Evolutionary conservation across 2,329 filamentous ascomycete genomes (phyloP).

Genomic region (Colletotrichum destructivum): DNA sequence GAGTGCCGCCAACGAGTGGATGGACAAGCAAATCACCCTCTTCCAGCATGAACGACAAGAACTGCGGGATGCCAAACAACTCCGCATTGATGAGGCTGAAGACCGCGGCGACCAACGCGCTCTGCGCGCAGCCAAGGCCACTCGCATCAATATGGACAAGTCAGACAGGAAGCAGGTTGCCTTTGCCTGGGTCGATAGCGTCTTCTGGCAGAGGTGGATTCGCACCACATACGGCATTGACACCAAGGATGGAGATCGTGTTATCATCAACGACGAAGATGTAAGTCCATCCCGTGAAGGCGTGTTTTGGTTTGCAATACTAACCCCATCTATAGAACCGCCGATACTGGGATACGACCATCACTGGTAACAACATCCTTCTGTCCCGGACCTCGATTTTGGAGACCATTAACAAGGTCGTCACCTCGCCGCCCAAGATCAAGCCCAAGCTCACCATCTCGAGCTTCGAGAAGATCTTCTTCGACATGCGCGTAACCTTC

Average conservation of each 20-base stretch:
- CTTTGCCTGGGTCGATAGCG: slow-evolving; percentile 97
- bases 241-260: slow-evolving; percentile 87
- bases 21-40: slow-evolving; percentile 92
- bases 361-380: slow-evolving; percentile 90
- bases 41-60: slow-evolving; percentile 96
- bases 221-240: slow-evolving; percentile 95
- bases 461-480: slow-evolving; percentile 79
- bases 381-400: slow-evolving; percentile 92
- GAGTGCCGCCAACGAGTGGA: slow-evolving; percentile 96
- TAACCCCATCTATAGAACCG: slow-evolving; percentile 75
- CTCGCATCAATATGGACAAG: slow-evolving; percentile 91
- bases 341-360: slow-evolving; percentile 94
- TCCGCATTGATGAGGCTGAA: slow-evolving; percentile 96
- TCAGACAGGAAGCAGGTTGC: slow-evolving; percentile 89
- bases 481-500: slow-evolving; percentile 73
- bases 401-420: slow-evolving; percentile 84
- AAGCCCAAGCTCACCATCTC: slow-evolving; percentile 84
- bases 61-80: slow-evolving; percentile 92
- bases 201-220: slow-evolving; percentile 98
- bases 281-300: slow-evolving; percentile 71
- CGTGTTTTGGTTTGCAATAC: background rate
- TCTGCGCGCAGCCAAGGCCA: slow-evolving; percentile 88
- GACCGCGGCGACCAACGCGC: slow-evolving; percentile 93
- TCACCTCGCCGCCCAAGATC: slow-evolving; percentile 78
- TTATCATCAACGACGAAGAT: slow-evolving; percentile 97